phyloP scores from a whole-genome alignment of 2,329 filamentous ascomycete genomes.

The Colletotrichum phormii region DNA sequence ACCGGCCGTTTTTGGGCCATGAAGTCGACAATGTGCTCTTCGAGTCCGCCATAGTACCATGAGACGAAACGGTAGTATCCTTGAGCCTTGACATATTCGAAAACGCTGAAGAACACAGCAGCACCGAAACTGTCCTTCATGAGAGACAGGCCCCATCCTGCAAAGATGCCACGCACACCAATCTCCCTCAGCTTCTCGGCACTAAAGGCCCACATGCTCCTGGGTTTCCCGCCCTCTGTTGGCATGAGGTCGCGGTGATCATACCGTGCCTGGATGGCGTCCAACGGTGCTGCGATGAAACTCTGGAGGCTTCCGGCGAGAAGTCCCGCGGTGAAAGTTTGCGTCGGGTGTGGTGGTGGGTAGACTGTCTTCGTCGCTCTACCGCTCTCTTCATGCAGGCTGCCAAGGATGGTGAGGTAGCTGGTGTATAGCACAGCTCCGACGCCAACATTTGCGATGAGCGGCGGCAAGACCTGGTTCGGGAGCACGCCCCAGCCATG shows the following conservation, averaged over 20 bases:
- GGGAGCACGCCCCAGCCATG: constrained; percentile 81
- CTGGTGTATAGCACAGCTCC: constrained; percentile 81
- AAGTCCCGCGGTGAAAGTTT: constrained; percentile 78
- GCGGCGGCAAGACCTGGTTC: constrained; percentile 80
- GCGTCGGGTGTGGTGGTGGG: constrained; percentile 71
- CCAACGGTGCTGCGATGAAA: constrained; percentile 78
- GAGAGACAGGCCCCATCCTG: constrained; percentile 77
- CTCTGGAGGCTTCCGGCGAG: constrained; percentile 78
- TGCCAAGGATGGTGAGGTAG: constrained; percentile 77
- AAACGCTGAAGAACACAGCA: constrained; percentile 79
- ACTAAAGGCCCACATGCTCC: constrained; percentile 80
- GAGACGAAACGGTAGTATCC: constrained; percentile 78
- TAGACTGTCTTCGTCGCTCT: constrained; percentile 71
- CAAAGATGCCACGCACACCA: constrained; percentile 77
- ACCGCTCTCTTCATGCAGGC: constrained; percentile 73
- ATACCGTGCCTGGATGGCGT: constrained; percentile 80
- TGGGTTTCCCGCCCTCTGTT: constrained; percentile 55
- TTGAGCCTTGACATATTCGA: constrained; percentile 82
- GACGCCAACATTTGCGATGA: constrained; percentile 79
- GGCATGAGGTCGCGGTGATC: constrained; percentile 65
- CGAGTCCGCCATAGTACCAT: constrained; percentile 74
- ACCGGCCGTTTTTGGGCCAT: constrained; percentile 59
- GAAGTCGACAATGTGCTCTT: constrained; percentile 62
- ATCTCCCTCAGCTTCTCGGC: constrained; percentile 75
- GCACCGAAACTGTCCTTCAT: constrained; percentile 77